phyloP scores from a whole-genome alignment of 148 eudicot genomes.

The Rhododendron simsii region DNA sequence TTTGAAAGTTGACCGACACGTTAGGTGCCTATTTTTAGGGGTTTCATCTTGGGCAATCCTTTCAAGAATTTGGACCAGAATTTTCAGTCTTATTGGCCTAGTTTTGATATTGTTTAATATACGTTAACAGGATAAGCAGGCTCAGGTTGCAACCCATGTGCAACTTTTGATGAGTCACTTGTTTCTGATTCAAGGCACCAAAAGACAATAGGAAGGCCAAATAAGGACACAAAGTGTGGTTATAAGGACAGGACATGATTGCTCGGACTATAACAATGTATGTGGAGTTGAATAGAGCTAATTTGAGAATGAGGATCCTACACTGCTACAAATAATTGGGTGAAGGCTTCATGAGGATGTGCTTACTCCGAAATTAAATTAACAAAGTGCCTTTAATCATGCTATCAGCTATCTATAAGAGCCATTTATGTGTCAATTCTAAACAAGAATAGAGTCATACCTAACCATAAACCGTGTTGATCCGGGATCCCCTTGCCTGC shows the following conservation, averaged over 20 bases:
- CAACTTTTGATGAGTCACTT: not conserved
- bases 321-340: not conserved
- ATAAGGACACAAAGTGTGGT: not conserved
- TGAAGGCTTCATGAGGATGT: not conserved
- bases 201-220: not conserved
- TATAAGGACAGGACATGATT: not conserved
- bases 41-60: not conserved
- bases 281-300: not conserved
- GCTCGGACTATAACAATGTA: not conserved
- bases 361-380: not conserved
- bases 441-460: slow-evolving; percentile 26
- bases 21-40: not conserved
- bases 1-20: not conserved
- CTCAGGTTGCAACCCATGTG: not conserved
- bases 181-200: not conserved
- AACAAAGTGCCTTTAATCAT: not conserved
- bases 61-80: not conserved
- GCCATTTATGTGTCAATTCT: not conserved
- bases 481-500: slow-evolving; percentile 99
- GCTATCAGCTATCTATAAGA: not conserved
- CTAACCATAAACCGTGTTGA: slow-evolving; percentile 97
- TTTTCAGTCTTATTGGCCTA: not conserved
- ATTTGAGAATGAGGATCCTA: not conserved
- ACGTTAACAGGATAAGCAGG: not conserved
- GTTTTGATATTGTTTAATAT: not conserved